phyloP scores from a whole-genome alignment of 163 green algal species.

The Trebouxia gelatinosa region DNA sequence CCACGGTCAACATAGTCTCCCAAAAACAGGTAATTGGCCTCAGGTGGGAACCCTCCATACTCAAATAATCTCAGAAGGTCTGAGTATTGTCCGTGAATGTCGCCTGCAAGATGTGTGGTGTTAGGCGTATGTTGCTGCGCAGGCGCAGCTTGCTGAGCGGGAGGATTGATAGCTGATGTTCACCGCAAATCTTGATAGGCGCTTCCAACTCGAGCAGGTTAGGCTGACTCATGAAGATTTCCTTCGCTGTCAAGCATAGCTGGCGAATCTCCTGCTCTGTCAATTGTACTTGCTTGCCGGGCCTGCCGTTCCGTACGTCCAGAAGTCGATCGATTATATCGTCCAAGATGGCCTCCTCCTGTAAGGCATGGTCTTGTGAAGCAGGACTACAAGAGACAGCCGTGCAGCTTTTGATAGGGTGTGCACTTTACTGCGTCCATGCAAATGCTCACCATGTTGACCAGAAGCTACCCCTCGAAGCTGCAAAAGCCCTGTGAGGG shows the following conservation, averaged over 20 bases:
- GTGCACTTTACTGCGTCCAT: too few species aligned
- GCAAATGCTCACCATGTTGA: slow-evolving; percentile 9
- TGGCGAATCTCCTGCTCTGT: slow-evolving; percentile 92
- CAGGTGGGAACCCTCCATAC: slow-evolving; percentile 97
- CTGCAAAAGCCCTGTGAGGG: slow-evolving; percentile 27
- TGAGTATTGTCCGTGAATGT: slow-evolving; percentile 99
- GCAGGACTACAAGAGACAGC: too few species aligned
- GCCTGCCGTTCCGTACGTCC: slow-evolving; percentile 84
- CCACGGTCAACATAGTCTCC: slow-evolving; percentile 99
- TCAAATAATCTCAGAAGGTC: slow-evolving; percentile 98
- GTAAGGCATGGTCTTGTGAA: not conserved
- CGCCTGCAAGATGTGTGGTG: slow-evolving; percentile 64
- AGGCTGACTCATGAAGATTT: slow-evolving; percentile 96
- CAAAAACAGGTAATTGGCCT: slow-evolving; percentile 99
- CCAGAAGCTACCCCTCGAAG: slow-evolving; percentile 7
- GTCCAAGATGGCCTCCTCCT: slow-evolving; percentile 77
- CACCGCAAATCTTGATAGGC: slow-evolving; percentile 98
- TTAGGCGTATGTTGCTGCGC: not conserved
- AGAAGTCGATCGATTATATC: slow-evolving; percentile 96
- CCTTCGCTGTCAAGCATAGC: slow-evolving; percentile 93
- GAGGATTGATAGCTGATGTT: slow-evolving; percentile 1
- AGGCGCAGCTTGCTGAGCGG: not conserved
- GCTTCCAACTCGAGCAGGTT: slow-evolving; percentile 98
- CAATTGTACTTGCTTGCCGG: slow-evolving; percentile 93
- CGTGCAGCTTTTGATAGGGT: too few species aligned